phyloP scores from a whole-genome alignment of 345 rosid species.

The Boechera retrofracta region DNA sequence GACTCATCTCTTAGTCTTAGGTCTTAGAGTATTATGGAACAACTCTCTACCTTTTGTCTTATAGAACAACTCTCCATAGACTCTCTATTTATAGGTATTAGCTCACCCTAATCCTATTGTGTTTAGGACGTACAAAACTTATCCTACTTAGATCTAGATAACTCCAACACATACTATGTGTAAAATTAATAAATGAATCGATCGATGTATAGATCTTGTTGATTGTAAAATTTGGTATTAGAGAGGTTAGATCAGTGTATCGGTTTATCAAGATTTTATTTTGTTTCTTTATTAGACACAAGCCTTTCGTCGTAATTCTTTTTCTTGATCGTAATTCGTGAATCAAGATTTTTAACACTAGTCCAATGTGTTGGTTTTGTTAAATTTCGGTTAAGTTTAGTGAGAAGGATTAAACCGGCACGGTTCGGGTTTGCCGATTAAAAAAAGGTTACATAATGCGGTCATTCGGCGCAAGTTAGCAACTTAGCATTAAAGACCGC shows the following conservation, averaged over 20 bases:
- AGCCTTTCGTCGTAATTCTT: background rate
- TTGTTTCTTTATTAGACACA: background rate
- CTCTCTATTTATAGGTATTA: too few species aligned
- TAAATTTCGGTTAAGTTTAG: background rate
- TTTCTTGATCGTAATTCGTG: too few species aligned
- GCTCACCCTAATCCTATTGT: too few species aligned
- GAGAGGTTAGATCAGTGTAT: background rate
- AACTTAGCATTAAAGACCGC: constrained; percentile 20
- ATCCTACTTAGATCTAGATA: too few species aligned
- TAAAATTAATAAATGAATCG: constrained; percentile 1
- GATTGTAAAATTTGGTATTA: background rate
- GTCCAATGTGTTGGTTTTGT: background rate
- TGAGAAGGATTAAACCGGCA: background rate
- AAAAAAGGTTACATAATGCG: background rate
- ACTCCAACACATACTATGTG: background rate
- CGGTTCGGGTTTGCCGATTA: background rate
- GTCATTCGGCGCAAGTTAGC: constrained; percentile 26
- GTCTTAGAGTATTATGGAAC: too few species aligned
- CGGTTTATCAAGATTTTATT: background rate
- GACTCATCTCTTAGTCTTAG: too few species aligned
- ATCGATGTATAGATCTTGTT: background rate
- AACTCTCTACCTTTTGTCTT: too few species aligned
- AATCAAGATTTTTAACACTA: too few species aligned
- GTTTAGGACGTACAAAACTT: too few species aligned
- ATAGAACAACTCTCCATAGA: too few species aligned